Evolutionary conservation across 2,329 filamentous ascomycete genomes (phyloP).

Genomic region (Exophiala calicioides): DNA sequence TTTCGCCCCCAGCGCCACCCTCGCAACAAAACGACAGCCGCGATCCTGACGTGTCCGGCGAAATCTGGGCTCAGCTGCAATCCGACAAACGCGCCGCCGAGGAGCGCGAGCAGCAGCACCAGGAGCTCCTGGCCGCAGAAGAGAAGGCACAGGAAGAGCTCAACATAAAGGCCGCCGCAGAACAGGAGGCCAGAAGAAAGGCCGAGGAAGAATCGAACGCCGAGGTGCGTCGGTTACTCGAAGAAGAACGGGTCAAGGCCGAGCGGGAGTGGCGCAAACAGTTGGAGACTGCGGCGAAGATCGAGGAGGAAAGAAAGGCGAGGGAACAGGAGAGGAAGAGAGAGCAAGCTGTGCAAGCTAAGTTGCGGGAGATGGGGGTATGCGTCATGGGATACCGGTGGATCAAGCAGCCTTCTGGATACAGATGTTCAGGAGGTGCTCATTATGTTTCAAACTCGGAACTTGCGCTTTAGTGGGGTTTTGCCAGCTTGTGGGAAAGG

Average conservation of each 20-base stretch:
- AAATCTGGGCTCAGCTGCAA: conserved; percentile 3
- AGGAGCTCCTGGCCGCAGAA: neutral
- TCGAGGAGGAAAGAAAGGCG: conserved; percentile 19
- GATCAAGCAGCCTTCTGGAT: conserved; percentile 62
- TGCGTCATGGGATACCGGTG: conserved; percentile 62
- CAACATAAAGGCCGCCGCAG: neutral
- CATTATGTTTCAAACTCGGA: conserved; percentile 55
- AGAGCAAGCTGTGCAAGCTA: conserved; percentile 23
- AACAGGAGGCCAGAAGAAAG: neutral
- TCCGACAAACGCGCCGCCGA: conserved; percentile 1
- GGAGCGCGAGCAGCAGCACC: neutral
- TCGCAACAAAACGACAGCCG: neutral
- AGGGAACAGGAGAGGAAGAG: conserved; percentile 31
- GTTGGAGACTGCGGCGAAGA: neutral
- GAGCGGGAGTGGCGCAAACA: neutral
- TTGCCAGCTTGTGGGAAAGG: too few species aligned
- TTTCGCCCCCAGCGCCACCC: neutral
- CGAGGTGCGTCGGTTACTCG: neutral
- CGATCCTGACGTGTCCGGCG: neutral
- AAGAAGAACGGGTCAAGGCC: neutral
- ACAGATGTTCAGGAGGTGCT: conserved; percentile 61
- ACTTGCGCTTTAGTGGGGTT: conserved; percentile 30
- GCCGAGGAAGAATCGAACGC: neutral
- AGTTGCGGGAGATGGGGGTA: conserved; percentile 53
- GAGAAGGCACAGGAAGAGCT: neutral